Evolutionary conservation across 176 grass and related monocot species (phyloP), one percentile per base, ranked within the genome.

Genomic region (Secale cereale): DNA sequence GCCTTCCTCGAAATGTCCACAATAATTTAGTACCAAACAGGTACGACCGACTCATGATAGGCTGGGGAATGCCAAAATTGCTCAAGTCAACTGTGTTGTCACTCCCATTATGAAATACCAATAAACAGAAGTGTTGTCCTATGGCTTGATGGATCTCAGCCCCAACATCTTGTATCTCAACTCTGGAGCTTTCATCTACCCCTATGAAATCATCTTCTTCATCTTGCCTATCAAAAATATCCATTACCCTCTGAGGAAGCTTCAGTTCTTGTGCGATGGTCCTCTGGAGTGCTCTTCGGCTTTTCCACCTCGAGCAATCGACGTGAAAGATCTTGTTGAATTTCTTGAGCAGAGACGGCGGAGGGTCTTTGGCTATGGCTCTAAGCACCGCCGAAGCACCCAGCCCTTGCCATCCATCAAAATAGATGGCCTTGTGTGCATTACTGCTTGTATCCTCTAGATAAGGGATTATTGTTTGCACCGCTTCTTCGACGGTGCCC

Each of bases 21-120:
- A 45, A 45, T 45, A 45, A 3, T 4, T 11, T 12, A 14, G 12
- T 45, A 14, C 3, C 10, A 10, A 10, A 3, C 2, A n/a, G n/a
- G n/a, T n/a, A n/a, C n/a, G n/a, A n/a, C n/a, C n/a, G n/a, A n/a
- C n/a, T n/a, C n/a, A n/a, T n/a, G n/a, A n/a, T n/a, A n/a, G n/a
- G n/a, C 4, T 13, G 41, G 0, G 3, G 3, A 45, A 45, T 45
- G 41, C 37, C 69, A 0, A 3, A 43, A 1, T 15, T 1, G 0
- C 0, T 1, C 0, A 75, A 1, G 0, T 74, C 8, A 50, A 74
- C 0, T 0, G 0, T 29, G 0, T 20, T 0, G 0, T 20, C 0
- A 0, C 71, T 50, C 0, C 71, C 71, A 11, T 74, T 74, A 1
- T 74, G 71, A 0, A 74, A 74, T 0, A 74, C 0, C 7, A 50